Conservation (phyloP, 495 filamentous ascomycete genomes). For the Hypoxylon crocopeplum region DNA sequence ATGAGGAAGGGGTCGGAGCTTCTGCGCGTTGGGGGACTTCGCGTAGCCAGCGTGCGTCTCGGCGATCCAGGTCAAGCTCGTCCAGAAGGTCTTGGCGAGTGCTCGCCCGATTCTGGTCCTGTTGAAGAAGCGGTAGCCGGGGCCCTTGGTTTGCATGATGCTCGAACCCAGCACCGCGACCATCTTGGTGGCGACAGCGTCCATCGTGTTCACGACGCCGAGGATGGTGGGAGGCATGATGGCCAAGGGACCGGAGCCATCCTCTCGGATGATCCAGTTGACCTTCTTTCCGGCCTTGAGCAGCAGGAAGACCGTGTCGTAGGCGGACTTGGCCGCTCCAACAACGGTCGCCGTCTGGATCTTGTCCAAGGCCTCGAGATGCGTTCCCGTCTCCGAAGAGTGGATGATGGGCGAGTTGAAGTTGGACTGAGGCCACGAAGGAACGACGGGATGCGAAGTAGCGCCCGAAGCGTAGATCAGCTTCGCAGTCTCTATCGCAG, state of each 20-base stretch:
- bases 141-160: constrained; percentile 41
- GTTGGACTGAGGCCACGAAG: constrained; percentile 39
- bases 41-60: constrained; percentile 17
- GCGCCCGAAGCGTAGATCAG: constrained; percentile 55
- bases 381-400: constrained; percentile 39
- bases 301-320: constrained; percentile 53
- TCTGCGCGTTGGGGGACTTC: constrained; percentile 13
- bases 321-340: constrained; percentile 56
- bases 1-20: constrained; percentile 10
- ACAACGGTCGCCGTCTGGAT: constrained; percentile 48
- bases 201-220: constrained; percentile 36
- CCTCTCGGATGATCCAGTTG: constrained; percentile 52
- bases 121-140: constrained; percentile 18
- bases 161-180: constrained; percentile 37
- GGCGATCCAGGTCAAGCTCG: constrained; percentile 11
- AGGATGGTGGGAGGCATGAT: constrained; percentile 45
- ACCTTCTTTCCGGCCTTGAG: constrained; percentile 52
- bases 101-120: not conserved
- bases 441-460: constrained; percentile 50
- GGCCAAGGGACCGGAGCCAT: constrained; percentile 45
- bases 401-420: constrained; percentile 47
- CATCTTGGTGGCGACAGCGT: constrained; percentile 35
- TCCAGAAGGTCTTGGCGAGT: constrained; percentile 6
- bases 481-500: constrained; percentile 42
- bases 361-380: constrained; percentile 30